phyloP scores from a whole-genome alignment of 2,329 filamentous ascomycete genomes.

The Penicillium glabrum region DNA sequence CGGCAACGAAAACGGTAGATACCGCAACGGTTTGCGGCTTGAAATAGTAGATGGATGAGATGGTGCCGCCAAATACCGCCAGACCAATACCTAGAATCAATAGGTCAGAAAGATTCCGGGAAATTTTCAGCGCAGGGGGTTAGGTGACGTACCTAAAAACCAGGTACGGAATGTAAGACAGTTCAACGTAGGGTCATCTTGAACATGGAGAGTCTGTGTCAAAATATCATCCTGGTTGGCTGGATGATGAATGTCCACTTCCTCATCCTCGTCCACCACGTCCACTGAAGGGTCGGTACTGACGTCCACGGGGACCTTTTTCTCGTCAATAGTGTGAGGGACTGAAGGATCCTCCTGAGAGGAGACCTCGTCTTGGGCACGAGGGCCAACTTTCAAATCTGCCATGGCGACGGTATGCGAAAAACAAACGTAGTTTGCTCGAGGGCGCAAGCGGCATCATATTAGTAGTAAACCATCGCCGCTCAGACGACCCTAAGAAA shows the following conservation, averaged over 20 bases:
- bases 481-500: neutral
- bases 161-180: constrained; percentile 42
- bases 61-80: constrained; percentile 38
- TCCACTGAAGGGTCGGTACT: neutral
- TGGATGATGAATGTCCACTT: neutral
- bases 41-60: constrained; percentile 50
- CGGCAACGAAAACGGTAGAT: constrained; percentile 46
- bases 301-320: neutral
- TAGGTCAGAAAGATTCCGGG: neutral
- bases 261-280: neutral
- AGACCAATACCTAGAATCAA: constrained; percentile 30
- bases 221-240: neutral
- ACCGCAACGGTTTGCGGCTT: constrained; percentile 50
- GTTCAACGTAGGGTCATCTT: constrained; percentile 38
- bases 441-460: neutral
- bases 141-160: constrained; percentile 33
- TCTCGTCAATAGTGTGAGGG: neutral
- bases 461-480: neutral
- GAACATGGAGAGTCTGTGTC: constrained; percentile 18
- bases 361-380: neutral
- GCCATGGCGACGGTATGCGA: neutral
- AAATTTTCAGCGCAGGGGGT: neutral
- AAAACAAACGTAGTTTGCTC: neutral
- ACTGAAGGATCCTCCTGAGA: neutral
- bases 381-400: neutral